Evolutionary conservation across 371 early-diverging fungal species (phyloP), one percentile per base, ranked within the genome.

Genomic region (Funneliformis caledonium): DNA sequence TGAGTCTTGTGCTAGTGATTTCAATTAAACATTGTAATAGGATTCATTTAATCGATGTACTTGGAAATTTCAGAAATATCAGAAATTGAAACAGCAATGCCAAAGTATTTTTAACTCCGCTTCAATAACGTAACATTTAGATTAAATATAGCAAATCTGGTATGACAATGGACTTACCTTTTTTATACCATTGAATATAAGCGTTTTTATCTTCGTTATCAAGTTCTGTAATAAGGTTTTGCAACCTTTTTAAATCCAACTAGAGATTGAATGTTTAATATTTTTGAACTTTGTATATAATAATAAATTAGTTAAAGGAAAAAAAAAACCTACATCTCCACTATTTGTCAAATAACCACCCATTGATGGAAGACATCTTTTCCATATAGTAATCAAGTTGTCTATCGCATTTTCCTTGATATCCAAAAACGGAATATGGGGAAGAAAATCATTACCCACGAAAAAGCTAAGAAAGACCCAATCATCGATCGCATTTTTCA

Each of bases 401-500:
- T 98, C 98, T 78, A 99, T 94, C 14, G 99, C 99, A 56, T 97
- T 96, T 86, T 99, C 98, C 56, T 96, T 91, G 65, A 99, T 99
- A 83, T 99, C 99, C 72, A 99, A 89, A 19, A 97, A 97, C 0
- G 99, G 99, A 72, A 99, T 85, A 85, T 98, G 98, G 5, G 99
- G 99, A 82, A 99, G 87, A 88, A 99, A 99, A 88, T 99, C 99
- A 87, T 99, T 99, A 80, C 99, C 99, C 42, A 99, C 98, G 88
- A 99, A 97, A 90, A 99, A 99, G 84, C 97, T 98, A 84, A 99
- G 85, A 81, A 99, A 98, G 26, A 99, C 95, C 98, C 98, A 99
- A 87, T 99, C 99, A 82, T 99, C 98, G 80, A 99, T 92, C 0
- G 99, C 97, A 43, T 97, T 91, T 83, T 98, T 97, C 31, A 97